Conservation (phyloP, 257 asterid genomes). For the Nicotiana sylvestris region DNA sequence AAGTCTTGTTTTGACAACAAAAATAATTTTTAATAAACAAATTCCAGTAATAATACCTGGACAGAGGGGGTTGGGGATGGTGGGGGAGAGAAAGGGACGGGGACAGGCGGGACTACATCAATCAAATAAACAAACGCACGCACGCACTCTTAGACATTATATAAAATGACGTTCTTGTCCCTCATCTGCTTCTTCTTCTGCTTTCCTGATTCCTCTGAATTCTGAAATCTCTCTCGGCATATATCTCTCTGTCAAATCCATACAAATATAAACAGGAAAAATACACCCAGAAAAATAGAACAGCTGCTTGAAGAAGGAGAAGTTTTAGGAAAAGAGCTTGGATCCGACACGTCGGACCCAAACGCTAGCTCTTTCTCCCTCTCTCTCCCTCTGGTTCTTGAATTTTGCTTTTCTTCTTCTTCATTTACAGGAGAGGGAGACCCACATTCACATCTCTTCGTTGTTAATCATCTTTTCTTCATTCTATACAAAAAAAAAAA, state of each 20-base stretch:
- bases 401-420: not conserved
- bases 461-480: not conserved
- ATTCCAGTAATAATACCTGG: not conserved
- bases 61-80: not conserved
- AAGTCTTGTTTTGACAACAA: not conserved
- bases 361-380: not conserved
- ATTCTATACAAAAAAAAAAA: not conserved
- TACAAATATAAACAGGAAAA: not conserved
- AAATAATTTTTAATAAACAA: not conserved
- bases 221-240: not conserved
- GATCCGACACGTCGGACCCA: constrained; percentile 8
- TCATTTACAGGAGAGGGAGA: not conserved
- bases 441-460: not conserved
- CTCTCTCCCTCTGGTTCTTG: not conserved
- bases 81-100: constrained; percentile 1
- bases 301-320: not conserved
- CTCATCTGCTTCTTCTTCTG: not conserved
- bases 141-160: constrained; percentile 1
- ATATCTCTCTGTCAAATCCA: not conserved
- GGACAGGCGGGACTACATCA: not conserved
- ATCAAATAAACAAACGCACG: not conserved
- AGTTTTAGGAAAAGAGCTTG: not conserved
- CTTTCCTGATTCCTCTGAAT: not conserved
- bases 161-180: not conserved
- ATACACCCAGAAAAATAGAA: not conserved